These are phyloP conservation scores for Agapanthus africanus DNA, from an alignment of 106 monocot species.

Conservation along the genomic window DNA sequence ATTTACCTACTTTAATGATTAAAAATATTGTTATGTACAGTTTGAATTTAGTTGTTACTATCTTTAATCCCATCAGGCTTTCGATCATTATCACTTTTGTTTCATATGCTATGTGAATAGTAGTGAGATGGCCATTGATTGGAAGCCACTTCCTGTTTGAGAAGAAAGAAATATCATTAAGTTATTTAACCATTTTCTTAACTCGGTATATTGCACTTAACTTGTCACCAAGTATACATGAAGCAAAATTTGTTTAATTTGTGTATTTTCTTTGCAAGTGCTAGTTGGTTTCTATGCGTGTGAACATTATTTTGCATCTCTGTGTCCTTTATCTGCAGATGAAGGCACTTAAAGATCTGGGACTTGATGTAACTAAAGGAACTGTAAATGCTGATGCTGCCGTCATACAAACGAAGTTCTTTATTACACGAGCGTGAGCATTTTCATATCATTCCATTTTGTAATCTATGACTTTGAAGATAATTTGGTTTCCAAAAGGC, in stretches of 20 bases:
- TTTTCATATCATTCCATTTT: background rate
- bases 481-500: background rate
- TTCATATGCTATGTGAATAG: background rate
- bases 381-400: constrained; percentile 52
- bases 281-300: background rate
- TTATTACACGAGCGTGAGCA: constrained; percentile 35
- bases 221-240: too few relatives aligned
- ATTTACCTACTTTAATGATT: background rate
- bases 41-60: background rate
- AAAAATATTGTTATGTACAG: background rate
- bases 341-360: constrained; percentile 88
- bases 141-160: background rate
- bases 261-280: background rate
- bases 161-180: background rate
- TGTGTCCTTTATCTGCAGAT: constrained; percentile 48
- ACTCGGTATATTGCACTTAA: background rate
- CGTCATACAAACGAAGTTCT: constrained; percentile 59
- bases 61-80: background rate
- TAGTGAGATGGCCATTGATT: too few relatives aligned
- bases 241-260: too few relatives aligned
- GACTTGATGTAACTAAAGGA: constrained; percentile 89
- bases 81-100: background rate
- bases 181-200: background rate
- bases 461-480: background rate
- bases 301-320: background rate